Percentiles rank a stretch among this genome's conserved stretches.
Evolutionary conservation across 805 yeast genomes (phyloP).

Genomic region (Metschnikowia bowlesiae): DNA sequence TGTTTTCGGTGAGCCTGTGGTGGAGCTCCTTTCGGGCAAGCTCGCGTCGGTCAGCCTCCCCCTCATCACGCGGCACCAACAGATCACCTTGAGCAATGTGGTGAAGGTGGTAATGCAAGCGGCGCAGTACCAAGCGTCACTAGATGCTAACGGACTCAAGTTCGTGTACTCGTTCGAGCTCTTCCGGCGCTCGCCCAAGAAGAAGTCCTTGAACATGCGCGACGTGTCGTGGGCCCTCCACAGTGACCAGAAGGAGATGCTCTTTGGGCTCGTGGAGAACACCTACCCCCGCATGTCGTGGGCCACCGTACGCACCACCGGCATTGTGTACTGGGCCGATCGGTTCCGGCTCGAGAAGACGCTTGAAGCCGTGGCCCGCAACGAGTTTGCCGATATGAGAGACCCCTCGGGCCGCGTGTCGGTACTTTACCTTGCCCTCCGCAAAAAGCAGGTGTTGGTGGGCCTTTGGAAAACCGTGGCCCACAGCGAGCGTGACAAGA

Average conservation of each 20-base stretch:
- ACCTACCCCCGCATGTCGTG: conserved; percentile 51
- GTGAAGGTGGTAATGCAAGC: conserved; percentile 60
- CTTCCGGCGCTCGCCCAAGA: conserved; percentile 48
- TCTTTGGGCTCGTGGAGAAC: conserved; percentile 47
- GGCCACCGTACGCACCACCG: conserved; percentile 54
- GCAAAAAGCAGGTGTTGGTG: conserved; percentile 67
- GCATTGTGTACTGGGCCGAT: conserved; percentile 66
- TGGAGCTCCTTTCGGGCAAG: conserved; percentile 51
- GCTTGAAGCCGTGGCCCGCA: conserved; percentile 68
- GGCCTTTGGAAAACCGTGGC: conserved; percentile 82
- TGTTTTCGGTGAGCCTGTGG: conserved; percentile 39
- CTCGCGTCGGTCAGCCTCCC: conserved; percentile 68
- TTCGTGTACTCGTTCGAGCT: conserved; percentile 69
- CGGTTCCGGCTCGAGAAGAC: conserved; percentile 30
- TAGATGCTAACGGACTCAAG: conserved; percentile 65
- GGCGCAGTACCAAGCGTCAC: conserved; percentile 35
- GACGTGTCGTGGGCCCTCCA: conserved; percentile 87
- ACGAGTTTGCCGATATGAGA: conserved; percentile 56
- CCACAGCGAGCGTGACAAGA: conserved; percentile 78
- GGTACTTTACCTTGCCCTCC: conserved; percentile 71
- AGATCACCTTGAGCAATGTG: conserved; percentile 70
- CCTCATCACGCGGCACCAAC: conserved; percentile 85
- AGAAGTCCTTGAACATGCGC: conserved; percentile 60
- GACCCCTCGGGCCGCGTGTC: conserved; percentile 72
- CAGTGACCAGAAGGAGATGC: conserved; percentile 68